Evolutionary conservation across 768 basidiomycete species (phyloP).

Genomic region (Coprinellus aureogranulatus): DNA sequence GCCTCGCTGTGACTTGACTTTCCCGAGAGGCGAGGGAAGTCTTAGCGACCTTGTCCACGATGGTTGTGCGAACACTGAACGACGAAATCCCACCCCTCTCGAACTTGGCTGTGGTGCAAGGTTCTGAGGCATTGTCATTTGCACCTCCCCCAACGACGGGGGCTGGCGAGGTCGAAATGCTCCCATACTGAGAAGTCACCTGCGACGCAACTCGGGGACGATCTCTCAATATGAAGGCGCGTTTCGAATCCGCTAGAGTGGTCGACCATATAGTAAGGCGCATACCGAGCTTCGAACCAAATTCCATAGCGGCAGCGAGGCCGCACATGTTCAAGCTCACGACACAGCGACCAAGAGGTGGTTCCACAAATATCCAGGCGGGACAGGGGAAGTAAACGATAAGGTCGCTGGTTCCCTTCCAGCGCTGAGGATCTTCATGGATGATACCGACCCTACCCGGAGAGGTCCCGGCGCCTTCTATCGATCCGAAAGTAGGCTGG

Average conservation of each 20-base stretch:
- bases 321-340: constrained; percentile 27
- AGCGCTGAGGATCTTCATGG: constrained; percentile 30
- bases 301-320: constrained; percentile 9
- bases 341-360: constrained; percentile 13
- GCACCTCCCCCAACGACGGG: too few species aligned
- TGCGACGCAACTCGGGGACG: constrained; percentile 17
- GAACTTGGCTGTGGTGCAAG: too few species aligned
- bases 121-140: too few species aligned
- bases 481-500: constrained; percentile 32
- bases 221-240: constrained; percentile 28
- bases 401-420: constrained; percentile 31
- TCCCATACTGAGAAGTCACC: constrained; percentile 11
- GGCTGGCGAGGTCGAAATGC: neutral
- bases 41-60: neutral
- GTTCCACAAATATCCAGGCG: constrained; percentile 26
- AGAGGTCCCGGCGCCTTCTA: constrained; percentile 4
- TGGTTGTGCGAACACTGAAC: neutral
- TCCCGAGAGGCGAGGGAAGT: neutral
- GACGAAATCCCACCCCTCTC: neutral
- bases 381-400: constrained; percentile 36
- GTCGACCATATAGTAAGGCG: constrained; percentile 26
- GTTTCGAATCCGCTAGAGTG: constrained; percentile 21
- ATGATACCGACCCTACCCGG: constrained; percentile 15
- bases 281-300: constrained; percentile 25
- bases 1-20: neutral